Conservation (phyloP, 2,329 filamentous ascomycete genomes). For the Fusarium luffae region DNA sequence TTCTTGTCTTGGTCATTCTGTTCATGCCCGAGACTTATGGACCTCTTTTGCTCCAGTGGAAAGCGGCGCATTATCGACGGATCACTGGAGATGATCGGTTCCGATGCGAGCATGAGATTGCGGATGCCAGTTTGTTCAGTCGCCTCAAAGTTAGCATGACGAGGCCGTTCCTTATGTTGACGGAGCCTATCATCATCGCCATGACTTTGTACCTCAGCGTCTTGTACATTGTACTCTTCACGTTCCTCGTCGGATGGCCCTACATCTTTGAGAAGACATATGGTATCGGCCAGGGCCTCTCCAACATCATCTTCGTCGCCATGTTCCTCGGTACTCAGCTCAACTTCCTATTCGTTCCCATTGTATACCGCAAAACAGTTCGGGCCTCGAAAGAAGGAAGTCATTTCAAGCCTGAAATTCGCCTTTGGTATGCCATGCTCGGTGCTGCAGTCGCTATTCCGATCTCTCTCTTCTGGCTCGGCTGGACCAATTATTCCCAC, state of each 20-base stretch:
- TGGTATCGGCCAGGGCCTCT: conserved; percentile 54
- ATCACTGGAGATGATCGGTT: conserved; percentile 72
- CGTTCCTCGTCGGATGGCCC: conserved; percentile 63
- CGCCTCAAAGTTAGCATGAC: conserved; percentile 58
- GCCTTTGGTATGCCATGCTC: conserved; percentile 57
- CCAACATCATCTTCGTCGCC: conserved; percentile 57
- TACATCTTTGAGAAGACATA: conserved; percentile 60
- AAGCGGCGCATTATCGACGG: conserved; percentile 67
- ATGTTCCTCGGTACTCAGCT: conserved; percentile 56
- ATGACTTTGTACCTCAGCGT: conserved; percentile 63
- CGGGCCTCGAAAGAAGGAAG: conserved; percentile 41
- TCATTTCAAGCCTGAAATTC: conserved; percentile 51
- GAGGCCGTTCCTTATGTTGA: conserved; percentile 54
- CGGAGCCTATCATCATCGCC: conserved; percentile 54
- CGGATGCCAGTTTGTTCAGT: conserved; percentile 63
- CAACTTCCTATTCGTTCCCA: conserved; percentile 48
- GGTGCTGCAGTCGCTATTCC: conserved; percentile 56
- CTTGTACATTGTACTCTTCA: conserved; percentile 65
- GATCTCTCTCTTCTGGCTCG: conserved; percentile 62
- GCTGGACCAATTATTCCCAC: conserved; percentile 56
- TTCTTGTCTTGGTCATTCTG: conserved; percentile 66
- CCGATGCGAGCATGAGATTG: conserved; percentile 71
- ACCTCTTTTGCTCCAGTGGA: conserved; percentile 65
- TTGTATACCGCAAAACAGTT: conserved; percentile 49
- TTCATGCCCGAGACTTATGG: conserved; percentile 75